Conservation (phyloP, 1,284 basidiomycete genomes). For the Singerocomus inundabilis region DNA sequence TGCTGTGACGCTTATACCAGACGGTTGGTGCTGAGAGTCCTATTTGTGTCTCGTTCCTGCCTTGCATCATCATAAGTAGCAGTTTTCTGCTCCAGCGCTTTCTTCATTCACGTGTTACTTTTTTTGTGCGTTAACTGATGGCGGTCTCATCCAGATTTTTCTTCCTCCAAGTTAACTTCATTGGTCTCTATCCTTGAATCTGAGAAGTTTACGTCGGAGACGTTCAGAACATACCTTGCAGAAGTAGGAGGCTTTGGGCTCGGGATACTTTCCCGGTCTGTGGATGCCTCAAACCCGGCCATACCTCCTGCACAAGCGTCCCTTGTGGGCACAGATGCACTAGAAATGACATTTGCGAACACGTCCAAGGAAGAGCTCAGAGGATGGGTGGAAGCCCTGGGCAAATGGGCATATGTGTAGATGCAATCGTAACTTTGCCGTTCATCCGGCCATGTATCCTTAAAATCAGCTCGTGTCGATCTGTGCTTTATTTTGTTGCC, state of each 20-base stretch:
- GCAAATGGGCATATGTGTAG: slow-evolving; percentile 66
- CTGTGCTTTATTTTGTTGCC: slow-evolving; percentile 6
- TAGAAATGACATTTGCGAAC: slow-evolving; percentile 52
- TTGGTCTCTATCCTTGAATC: slow-evolving; percentile 57
- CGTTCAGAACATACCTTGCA: slow-evolving; percentile 87
- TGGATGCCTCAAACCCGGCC: slow-evolving; percentile 6
- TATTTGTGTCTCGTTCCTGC: neutral
- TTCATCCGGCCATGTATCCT: slow-evolving; percentile 5
- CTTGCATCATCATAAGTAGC: neutral
- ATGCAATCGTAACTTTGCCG: neutral
- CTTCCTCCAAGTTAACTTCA: slow-evolving; percentile 52
- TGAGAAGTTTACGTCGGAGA: slow-evolving; percentile 43
- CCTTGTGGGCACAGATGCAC: slow-evolving; percentile 38
- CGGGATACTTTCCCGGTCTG: slow-evolving; percentile 57
- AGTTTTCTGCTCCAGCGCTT: neutral
- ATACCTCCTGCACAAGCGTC: slow-evolving; percentile 37
- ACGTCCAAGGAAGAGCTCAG: slow-evolving; percentile 46
- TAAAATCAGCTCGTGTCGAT: neutral
- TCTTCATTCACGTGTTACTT: neutral
- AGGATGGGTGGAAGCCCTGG: slow-evolving; percentile 56
- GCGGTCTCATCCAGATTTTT: slow-evolving; percentile 48
- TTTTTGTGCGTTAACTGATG: slow-evolving; percentile 9
- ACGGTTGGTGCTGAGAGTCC: slow-evolving; percentile 51
- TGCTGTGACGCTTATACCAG: slow-evolving; percentile 92
- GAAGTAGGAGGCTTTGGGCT: slow-evolving; percentile 92